phyloP scores from a whole-genome alignment of 768 basidiomycete species.

The Suillus lakei region DNA sequence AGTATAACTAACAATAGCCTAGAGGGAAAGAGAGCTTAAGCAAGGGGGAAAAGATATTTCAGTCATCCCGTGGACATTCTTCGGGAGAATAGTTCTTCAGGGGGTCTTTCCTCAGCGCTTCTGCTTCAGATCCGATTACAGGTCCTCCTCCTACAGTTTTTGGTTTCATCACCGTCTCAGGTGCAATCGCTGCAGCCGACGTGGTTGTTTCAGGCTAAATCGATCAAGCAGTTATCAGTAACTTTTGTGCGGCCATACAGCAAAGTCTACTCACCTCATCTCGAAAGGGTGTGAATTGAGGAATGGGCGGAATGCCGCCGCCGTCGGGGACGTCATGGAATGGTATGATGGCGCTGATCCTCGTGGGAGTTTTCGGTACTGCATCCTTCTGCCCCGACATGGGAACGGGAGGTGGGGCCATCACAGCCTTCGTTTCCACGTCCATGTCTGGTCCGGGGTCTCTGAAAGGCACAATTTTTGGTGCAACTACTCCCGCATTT shows the following conservation, averaged over 20 bases:
- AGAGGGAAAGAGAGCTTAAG: not conserved
- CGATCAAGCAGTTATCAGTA: slow-evolving; percentile 11
- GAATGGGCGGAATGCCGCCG: slow-evolving; percentile 46
- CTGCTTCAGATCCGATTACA: slow-evolving; percentile 64
- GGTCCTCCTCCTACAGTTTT: slow-evolving; percentile 53
- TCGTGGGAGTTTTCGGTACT: slow-evolving; percentile 40
- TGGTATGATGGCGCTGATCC: slow-evolving; percentile 39
- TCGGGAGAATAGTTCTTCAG: slow-evolving; percentile 70
- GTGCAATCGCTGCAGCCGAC: slow-evolving; percentile 36
- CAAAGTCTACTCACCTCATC: slow-evolving; percentile 58
- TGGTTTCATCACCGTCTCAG: slow-evolving; percentile 71
- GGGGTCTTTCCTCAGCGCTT: slow-evolving; percentile 78
- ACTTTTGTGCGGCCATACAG: not conserved
- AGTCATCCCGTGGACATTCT: slow-evolving; percentile 27
- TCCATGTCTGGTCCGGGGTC: slow-evolving; percentile 58
- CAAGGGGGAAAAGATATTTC: slow-evolving; percentile 16
- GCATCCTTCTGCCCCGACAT: slow-evolving; percentile 30
- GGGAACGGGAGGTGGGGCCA: slow-evolving; percentile 44
- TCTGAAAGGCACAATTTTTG: slow-evolving; percentile 68
- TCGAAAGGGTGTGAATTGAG: slow-evolving; percentile 72
- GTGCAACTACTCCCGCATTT: slow-evolving; percentile 37
- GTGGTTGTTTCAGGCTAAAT: slow-evolving; percentile 28
- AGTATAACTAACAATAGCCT: slow-evolving; percentile 1
- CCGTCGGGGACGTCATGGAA: slow-evolving; percentile 42
- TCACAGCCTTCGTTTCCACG: slow-evolving; percentile 23